These are phyloP conservation scores for Fagus crenata DNA, from an alignment of 306 rosid species.

Conservation along the genomic window DNA sequence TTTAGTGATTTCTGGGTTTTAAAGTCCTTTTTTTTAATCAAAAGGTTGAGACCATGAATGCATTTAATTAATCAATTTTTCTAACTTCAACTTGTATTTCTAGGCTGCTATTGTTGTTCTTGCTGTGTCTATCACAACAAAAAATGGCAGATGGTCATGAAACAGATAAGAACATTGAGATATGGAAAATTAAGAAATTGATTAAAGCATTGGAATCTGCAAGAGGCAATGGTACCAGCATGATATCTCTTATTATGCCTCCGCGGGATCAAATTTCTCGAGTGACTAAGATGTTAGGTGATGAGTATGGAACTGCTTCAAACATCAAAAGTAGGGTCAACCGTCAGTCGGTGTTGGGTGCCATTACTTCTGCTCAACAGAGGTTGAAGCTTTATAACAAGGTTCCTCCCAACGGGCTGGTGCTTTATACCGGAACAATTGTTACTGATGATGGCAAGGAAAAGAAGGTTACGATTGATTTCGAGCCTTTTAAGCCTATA, in stretches of 20 bases:
- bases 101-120: background rate
- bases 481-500: constrained; percentile 18
- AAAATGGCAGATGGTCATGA: constrained; percentile 16
- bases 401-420: constrained; percentile 18
- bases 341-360: constrained; percentile 12
- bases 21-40: background rate
- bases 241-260: constrained; percentile 17
- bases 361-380: constrained; percentile 21
- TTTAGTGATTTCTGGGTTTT: background rate
- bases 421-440: constrained; percentile 16
- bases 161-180: constrained; percentile 12
- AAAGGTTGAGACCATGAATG: background rate
- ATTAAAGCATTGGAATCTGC: constrained; percentile 16
- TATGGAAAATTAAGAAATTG: constrained; percentile 15
- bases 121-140: background rate
- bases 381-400: constrained; percentile 12
- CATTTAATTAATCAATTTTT: background rate
- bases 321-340: constrained; percentile 18
- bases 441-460: constrained; percentile 16
- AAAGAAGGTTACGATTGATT: constrained; percentile 14
- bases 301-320: constrained; percentile 15
- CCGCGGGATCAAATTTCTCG: constrained; percentile 15
- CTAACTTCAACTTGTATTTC: background rate
- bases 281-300: constrained; percentile 13
- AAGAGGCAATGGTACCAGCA: constrained; percentile 18